Evolutionary conservation across 495 filamentous ascomycete genomes (phyloP), one percentile per base, ranked within the genome.

Genomic region (Penicillium egyptiacum): DNA sequence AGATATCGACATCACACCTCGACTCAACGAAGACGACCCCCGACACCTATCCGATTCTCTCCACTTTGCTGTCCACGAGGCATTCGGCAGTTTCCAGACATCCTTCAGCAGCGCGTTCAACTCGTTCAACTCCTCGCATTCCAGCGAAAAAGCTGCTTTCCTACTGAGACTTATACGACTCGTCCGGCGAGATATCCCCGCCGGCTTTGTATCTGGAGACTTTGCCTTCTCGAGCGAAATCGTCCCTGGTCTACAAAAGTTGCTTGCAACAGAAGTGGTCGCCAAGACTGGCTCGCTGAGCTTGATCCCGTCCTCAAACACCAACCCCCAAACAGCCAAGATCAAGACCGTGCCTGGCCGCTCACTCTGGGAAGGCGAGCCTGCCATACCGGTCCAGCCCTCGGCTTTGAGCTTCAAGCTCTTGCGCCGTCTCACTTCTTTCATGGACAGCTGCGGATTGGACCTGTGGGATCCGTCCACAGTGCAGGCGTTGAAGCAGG

Each of bases 381-480:
- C 90, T 0, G 78, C 81, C 33, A 65, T 96, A 25, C 94, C 94
- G 1, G 76, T 86, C n/a, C 90, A 91, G 59, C 92, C 92, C 0
- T 92, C 91, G 1, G 85, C 90, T 0, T 78, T 80, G 26, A 81
- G 85, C 3, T 95, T 96, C 69, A 82, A 81, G 57, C 88, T 93
- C 51, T 66, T 97, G 41, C 82, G 86, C 28, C 81, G 78, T 31
- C 63, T 96, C 23, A 75, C 81, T 9, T 69, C 72, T 37, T 73
- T 79, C 1, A 95, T 98, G 91, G 80, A 80, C 35, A 72, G 76
- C 12, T 75, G 76, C 10, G 94, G 94, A 1, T 72, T 75, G 31
- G 94, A 98, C 63, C 68, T 98, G 9, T 98, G 94, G 94, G 92
- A 86, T 54, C 81, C 84, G 3, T 81, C 78, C 3, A 88, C 88